Evolutionary conservation across 1,139 yeast species (phyloP).

Genomic region (Pichia sp.): DNA sequence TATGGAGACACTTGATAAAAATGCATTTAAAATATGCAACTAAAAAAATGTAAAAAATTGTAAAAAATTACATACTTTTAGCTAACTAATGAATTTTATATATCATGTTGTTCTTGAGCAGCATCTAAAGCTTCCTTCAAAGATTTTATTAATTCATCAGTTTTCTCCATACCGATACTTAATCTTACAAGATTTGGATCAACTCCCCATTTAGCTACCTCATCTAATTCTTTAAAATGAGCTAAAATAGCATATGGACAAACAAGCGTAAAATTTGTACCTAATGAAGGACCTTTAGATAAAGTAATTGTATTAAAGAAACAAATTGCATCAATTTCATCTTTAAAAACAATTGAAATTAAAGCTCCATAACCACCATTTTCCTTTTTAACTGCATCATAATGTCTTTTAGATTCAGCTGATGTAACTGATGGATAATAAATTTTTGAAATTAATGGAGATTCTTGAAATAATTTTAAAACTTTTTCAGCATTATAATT

Average conservation of each 20-base stretch:
- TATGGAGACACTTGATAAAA: not conserved
- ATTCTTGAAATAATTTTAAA: slow-evolving; percentile 40
- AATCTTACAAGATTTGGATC: slow-evolving; percentile 75
- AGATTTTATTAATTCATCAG: slow-evolving; percentile 47
- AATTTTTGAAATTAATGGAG: slow-evolving; percentile 51
- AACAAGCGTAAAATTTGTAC: slow-evolving; percentile 87
- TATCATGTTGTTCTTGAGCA: slow-evolving; percentile 37
- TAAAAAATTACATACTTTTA: not conserved
- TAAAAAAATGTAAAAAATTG: not conserved
- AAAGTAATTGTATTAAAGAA: slow-evolving; percentile 72
- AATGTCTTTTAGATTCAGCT: slow-evolving; percentile 45
- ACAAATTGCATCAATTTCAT: slow-evolving; percentile 57
- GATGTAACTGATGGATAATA: slow-evolving; percentile 61
- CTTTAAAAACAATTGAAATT: slow-evolving; percentile 67
- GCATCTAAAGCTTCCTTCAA: slow-evolving; percentile 54
- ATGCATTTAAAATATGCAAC: not conserved
- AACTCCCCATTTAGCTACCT: slow-evolving; percentile 78
- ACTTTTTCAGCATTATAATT: slow-evolving; percentile 60
- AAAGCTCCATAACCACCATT: slow-evolving; percentile 94
- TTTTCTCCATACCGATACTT: slow-evolving; percentile 76
- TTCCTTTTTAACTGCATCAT: slow-evolving; percentile 61
- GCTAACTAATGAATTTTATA: slow-evolving; percentile 9
- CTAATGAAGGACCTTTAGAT: slow-evolving; percentile 91
- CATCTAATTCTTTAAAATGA: slow-evolving; percentile 79
- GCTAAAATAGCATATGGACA: slow-evolving; percentile 91